Conservation (phyloP, 2,329 filamentous ascomycete species). For the Alternaria gansuensis region DNA sequence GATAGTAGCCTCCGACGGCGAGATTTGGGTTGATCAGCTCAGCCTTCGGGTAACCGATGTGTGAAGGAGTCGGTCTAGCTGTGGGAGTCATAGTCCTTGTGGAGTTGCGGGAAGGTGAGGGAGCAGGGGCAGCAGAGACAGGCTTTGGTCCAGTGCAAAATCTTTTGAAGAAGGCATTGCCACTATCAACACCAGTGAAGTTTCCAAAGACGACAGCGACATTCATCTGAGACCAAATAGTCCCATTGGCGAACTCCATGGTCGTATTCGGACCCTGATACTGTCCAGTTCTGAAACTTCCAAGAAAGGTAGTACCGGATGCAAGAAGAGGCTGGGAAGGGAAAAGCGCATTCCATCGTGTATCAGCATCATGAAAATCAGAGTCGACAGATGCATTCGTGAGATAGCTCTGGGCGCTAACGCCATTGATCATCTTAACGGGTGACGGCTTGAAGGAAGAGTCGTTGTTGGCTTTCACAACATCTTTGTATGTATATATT, state of each 20-base stretch:
- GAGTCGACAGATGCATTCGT: constrained; percentile 43
- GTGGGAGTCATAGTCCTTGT: constrained; percentile 26
- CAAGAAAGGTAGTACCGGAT: constrained; percentile 38
- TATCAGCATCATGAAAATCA: constrained; percentile 53
- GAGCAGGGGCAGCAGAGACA: constrained; percentile 22
- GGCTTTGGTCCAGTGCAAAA: constrained; percentile 49
- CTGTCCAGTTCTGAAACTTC: constrained; percentile 42
- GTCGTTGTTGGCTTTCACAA: constrained; percentile 36
- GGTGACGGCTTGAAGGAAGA: constrained; percentile 48
- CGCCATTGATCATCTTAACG: constrained; percentile 52
- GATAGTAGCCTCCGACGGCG: constrained; percentile 58
- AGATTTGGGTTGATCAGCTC: constrained; percentile 48
- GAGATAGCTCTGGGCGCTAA: constrained; percentile 47
- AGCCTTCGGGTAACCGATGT: constrained; percentile 53
- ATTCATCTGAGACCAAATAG: constrained; percentile 42
- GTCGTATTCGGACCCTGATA: constrained; percentile 49
- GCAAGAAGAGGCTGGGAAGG: constrained; percentile 46
- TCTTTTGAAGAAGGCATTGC: constrained; percentile 53
- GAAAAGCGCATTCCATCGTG: constrained; percentile 54
- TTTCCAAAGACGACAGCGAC: constrained; percentile 43
- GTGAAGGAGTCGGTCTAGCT: constrained; percentile 38
- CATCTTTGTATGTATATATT: constrained; percentile 48
- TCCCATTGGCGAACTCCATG: constrained; percentile 51
- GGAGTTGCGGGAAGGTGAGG: constrained; percentile 23
- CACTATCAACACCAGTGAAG: constrained; percentile 52